Evolutionary conservation across 192 early-diverging fungal species (phyloP).

Genomic region (Helicostylum pulchrum): DNA sequence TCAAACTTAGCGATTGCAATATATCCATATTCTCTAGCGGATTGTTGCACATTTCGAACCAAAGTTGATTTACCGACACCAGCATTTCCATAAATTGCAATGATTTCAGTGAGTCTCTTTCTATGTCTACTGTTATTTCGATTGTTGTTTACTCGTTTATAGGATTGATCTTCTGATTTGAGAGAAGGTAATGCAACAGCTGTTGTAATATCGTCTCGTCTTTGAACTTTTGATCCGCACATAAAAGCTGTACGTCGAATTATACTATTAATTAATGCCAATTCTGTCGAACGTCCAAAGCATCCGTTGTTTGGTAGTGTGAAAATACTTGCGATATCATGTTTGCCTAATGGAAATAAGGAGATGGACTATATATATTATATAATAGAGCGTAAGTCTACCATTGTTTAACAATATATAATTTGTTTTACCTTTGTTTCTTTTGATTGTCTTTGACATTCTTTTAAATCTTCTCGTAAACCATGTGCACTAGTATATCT

Average conservation of each 20-base stretch:
- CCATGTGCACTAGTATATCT: conserved; percentile 35
- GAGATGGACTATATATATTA: conserved; percentile 16
- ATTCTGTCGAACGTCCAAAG: conserved; percentile 29
- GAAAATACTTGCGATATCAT: conserved; percentile 30
- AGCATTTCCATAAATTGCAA: conserved; percentile 27
- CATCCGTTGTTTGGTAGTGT: conserved; percentile 25
- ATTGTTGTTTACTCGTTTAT: background rate
- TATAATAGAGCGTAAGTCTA: background rate
- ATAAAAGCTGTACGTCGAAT: conserved; percentile 22
- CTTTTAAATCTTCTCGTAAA: conserved; percentile 29
- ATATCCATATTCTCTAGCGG: conserved; percentile 32
- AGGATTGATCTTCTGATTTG: background rate
- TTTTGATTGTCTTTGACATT: conserved; percentile 26
- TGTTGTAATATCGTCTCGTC: background rate
- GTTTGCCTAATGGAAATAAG: conserved; percentile 22
- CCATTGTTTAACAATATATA: background rate
- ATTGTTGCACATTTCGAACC: conserved; percentile 18
- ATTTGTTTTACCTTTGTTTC: conserved; percentile 15
- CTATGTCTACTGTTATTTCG: background rate
- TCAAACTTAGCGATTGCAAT: conserved; percentile 32
- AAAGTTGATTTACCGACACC: conserved; percentile 34
- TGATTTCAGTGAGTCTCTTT: conserved; percentile 27
- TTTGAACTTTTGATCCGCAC: conserved; percentile 1
- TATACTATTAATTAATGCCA: conserved; percentile 22
- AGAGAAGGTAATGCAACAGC: background rate